These are phyloP conservation scores for Primulina huaijiensis DNA, from an alignment of 257 asterid species.

Conservation along the genomic window DNA sequence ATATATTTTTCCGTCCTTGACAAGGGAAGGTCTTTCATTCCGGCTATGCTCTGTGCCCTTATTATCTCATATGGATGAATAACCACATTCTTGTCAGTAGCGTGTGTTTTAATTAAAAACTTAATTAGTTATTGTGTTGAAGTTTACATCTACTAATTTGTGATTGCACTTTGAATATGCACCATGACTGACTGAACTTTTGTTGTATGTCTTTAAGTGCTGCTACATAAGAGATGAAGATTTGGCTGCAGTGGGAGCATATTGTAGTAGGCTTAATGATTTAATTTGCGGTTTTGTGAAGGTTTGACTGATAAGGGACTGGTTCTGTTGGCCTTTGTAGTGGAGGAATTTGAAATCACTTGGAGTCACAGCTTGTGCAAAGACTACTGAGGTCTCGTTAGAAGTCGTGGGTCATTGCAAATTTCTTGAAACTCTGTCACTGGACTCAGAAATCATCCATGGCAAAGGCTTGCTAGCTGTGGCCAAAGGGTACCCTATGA, in stretches of 20 bases:
- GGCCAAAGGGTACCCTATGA: slow-evolving; percentile 57
- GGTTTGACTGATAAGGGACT: slow-evolving; percentile 74
- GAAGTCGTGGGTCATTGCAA: slow-evolving; percentile 82
- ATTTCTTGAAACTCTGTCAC: slow-evolving; percentile 57
- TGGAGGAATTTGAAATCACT: slow-evolving; percentile 71
- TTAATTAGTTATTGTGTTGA: background rate
- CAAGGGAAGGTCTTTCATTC: background rate
- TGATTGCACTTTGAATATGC: slow-evolving; percentile 16
- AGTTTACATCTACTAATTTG: slow-evolving; percentile 5
- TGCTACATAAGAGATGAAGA: slow-evolving; percentile 88
- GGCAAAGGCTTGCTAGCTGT: slow-evolving; percentile 71
- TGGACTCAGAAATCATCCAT: slow-evolving; percentile 69
- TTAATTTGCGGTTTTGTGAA: slow-evolving; percentile 85
- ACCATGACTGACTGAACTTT: slow-evolving; percentile 18
- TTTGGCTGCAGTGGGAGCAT: slow-evolving; percentile 72
- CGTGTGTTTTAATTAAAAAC: slow-evolving; percentile 5
- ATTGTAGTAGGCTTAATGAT: slow-evolving; percentile 66
- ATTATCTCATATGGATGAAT: background rate
- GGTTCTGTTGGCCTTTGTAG: slow-evolving; percentile 58
- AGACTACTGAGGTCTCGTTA: slow-evolving; percentile 64
- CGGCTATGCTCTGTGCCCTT: background rate
- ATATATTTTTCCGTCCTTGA: background rate
- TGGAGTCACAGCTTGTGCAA: slow-evolving; percentile 80
- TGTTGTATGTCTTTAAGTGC: slow-evolving; percentile 44
- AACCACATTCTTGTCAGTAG: slow-evolving; percentile 1